Conservation (phyloP, 495 filamentous ascomycete species). For the Jackrogersella multiformis region DNA sequence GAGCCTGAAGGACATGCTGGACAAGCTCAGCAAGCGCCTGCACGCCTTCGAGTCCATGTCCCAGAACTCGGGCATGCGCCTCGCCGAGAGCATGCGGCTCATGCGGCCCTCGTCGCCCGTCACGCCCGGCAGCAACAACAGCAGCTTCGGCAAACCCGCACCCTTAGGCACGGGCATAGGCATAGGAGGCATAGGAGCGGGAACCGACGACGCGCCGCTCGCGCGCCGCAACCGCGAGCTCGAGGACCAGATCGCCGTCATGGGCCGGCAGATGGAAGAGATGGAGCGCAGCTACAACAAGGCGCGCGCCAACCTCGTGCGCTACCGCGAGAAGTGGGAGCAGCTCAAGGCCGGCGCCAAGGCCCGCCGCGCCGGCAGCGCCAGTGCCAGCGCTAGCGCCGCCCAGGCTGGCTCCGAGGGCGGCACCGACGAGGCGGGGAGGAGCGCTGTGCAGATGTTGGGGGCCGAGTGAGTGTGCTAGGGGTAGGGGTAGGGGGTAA, state of each 20-base stretch:
- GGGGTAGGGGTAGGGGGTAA: not conserved
- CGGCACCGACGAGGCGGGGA: constrained; percentile 28
- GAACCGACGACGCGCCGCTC: constrained; percentile 45
- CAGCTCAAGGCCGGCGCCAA: constrained; percentile 85
- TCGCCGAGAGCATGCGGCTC: constrained; percentile 80
- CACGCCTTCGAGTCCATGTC: constrained; percentile 87
- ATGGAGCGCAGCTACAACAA: constrained; percentile 75
- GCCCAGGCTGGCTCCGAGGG: constrained; percentile 10
- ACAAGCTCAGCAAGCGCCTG: constrained; percentile 79
- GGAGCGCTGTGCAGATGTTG: constrained; percentile 30
- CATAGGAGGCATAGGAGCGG: too few relatives aligned
- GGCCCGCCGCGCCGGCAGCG: constrained; percentile 61
- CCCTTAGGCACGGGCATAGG: too few relatives aligned
- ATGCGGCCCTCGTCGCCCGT: constrained; percentile 61
- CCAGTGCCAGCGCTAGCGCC: constrained; percentile 17
- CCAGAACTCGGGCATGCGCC: constrained; percentile 79
- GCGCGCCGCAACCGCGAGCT: constrained; percentile 61
- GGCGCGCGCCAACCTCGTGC: constrained; percentile 67
- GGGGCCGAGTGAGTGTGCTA: not conserved
- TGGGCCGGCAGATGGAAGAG: constrained; percentile 64
- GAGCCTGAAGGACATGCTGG: constrained; percentile 74
- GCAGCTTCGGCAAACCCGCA: not conserved
- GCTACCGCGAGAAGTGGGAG: constrained; percentile 84
- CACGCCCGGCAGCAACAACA: constrained; percentile 37
- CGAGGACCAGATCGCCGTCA: constrained; percentile 62